A percentile compares a stretch with the other conserved stretches of the same genome.
These are phyloP conservation scores for Vaccinium darrowii DNA, from an alignment of 148 eudicot species.

Conservation along the genomic window DNA sequence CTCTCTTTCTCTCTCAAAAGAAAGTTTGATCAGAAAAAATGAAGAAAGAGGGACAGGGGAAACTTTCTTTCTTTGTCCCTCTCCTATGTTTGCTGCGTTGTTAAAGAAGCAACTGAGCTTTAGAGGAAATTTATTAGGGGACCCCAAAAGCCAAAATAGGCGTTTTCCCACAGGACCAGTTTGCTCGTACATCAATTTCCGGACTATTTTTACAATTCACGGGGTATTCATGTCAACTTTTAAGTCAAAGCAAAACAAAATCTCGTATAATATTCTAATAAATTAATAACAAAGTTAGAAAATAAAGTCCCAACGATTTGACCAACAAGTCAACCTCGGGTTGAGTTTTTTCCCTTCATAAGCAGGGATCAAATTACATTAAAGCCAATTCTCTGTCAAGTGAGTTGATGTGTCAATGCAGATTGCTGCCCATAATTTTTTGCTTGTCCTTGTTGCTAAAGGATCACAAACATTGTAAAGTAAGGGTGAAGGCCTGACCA, in stretches of 20 bases:
- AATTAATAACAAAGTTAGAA: background rate
- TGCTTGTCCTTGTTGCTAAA: background rate
- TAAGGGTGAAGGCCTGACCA: background rate
- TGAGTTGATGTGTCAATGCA: background rate
- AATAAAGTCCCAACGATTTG: background rate
- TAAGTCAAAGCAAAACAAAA: background rate
- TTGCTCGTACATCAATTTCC: background rate
- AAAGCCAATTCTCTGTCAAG: background rate
- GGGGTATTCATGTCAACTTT: background rate
- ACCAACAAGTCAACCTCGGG: background rate
- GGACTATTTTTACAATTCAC: background rate
- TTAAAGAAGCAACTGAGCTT: background rate
- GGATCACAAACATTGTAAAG: background rate
- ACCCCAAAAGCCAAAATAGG: background rate
- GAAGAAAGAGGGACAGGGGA: background rate
- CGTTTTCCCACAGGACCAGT: background rate
- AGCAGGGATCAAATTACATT: background rate
- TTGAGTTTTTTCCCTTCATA: background rate
- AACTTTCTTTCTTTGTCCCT: background rate
- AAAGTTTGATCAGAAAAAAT: conserved; percentile 15
- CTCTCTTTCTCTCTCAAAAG: conserved; percentile 6
- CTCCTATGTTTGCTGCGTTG: background rate
- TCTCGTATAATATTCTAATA: background rate
- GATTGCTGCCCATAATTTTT: background rate
- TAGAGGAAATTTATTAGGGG: background rate